Evolutionary conservation across 2,329 filamentous ascomycete genomes (phyloP), one percentile per base, ranked within the genome.

Genomic region (Cucurbitaria berberidis): DNA sequence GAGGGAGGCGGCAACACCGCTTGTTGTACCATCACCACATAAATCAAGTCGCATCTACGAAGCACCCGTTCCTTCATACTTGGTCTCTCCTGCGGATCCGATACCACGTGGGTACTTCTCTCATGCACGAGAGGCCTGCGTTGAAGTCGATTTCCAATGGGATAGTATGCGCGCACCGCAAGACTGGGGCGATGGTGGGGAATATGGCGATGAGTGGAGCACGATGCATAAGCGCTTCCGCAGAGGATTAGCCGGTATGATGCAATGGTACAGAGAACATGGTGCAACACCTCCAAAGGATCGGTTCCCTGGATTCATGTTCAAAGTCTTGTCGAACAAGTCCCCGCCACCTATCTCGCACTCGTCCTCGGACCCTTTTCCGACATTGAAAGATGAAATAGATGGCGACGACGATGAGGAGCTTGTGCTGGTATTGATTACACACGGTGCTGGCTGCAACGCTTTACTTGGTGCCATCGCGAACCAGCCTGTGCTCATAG

Each of bases 361-460:
- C 26, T 58, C 60, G 6, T 40, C 60, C 1, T 55, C 65, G 7
- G 66, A 72, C 10, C 62, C 66, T 21, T 65, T 70, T 67, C 74
- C 60, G 57, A 74, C 30, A 3, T 69, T 77, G n/a, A 63, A 60
- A n/a, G 54, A 67, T 5, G 62, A 63, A 21, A 55, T 69, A 3
- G 77, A 81, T 1, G 59, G 69, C 3, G 78, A 82, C 1, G 80
- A 83, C 2, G 82, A 85, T 0, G 85, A 89, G 13, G 84, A 87
- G 63, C 84, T 92, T 1, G 87, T 98, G 1, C 80, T 99, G 15
- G 82, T 99, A 35, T 78, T 99, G 7, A 89, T 99, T 19, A 96
- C 95, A 0, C 95, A 99, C 70, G 93, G 93, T 21, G 95, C 95
- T 13, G 95, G 95, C 34, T 96, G 93, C 76, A 99, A 99, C 77